Evolutionary conservation across 2,329 filamentous ascomycete species (phyloP), one percentile per base, ranked within the genome.

Genomic region (Aspergillus thermomutatus): DNA sequence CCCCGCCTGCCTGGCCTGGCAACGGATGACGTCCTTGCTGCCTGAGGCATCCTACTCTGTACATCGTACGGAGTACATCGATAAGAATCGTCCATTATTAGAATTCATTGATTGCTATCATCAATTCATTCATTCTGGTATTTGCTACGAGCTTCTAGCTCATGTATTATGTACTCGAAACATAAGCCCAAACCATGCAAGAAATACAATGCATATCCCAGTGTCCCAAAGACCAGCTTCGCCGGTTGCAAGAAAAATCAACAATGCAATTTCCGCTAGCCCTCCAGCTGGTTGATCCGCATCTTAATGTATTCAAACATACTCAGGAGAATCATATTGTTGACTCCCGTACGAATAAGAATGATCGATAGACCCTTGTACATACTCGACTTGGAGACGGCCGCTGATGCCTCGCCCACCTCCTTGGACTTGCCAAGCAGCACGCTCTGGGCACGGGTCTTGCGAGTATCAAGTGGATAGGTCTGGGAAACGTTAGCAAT

Each of bases 361-460:
- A 78, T 76, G 57, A 79, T 78, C 8, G 77, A 77, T n/a, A 80
- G 63, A 6, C 77, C 77, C 58, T 76, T 79, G 65, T 79, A 80
- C 69, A 77, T 78, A 60, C 75, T 76, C 25, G 74, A 75, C 47
- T 73, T 72, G 49, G 76, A 72, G 1, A 74, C 74, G 1, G 73
- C 72, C 14, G 69, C 59, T 3, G 72, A 72, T 4, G 75, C 72
- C 59, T 77, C 74, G 21, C 73, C 74, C 43, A 77, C 69, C 58
- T 77, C 74, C 52, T 73, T 74, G 28, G 70, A 59, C 55, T 76
- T 74, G 11, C 76, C 75, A 11, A 80, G 70, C 8, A 80, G 67
- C 43, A 78, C 72, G 52, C 77, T 79, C 62, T 80, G 77, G 1
- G 75, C 75, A 17, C 77, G 77, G n/a, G 77, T 80, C 63, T 80